These are phyloP conservation scores for Aspergillus hancockii DNA, from an alignment of 495 filamentous ascomycete genomes.

Conservation along the genomic window DNA sequence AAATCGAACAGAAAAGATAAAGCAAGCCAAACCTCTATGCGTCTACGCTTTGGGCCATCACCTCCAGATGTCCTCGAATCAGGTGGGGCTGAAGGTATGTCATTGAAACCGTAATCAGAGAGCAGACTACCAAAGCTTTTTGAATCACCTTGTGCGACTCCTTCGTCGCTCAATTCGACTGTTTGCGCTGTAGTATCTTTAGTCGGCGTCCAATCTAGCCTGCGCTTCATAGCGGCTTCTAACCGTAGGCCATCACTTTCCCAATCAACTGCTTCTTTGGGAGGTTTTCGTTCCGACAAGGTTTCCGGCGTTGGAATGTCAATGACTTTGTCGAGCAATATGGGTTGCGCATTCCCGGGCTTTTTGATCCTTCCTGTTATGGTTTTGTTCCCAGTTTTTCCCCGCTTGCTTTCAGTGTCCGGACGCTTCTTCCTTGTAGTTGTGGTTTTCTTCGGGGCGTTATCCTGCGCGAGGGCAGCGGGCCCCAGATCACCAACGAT, in stretches of 20 bases:
- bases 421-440: constrained; percentile 22
- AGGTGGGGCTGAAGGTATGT: constrained; percentile 10
- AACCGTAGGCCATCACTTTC: constrained; percentile 31
- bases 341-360: constrained; percentile 17
- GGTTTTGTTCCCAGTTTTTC: constrained; percentile 34
- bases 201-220: constrained; percentile 49
- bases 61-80: constrained; percentile 15
- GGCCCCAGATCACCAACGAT: constrained; percentile 1
- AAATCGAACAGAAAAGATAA: not conserved
- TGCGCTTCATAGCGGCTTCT: constrained; percentile 38
- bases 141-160: not conserved
- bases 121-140: constrained; percentile 31
- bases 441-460: constrained; percentile 20
- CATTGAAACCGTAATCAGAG: constrained; percentile 38
- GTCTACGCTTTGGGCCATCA: constrained; percentile 40
- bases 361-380: constrained; percentile 40
- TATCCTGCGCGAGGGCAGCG: constrained; percentile 14
- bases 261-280: constrained; percentile 15
- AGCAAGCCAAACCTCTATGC: constrained; percentile 38
- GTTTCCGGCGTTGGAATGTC: constrained; percentile 2
- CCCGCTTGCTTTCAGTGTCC: constrained; percentile 19
- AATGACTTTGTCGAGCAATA: constrained; percentile 19
- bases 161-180: constrained; percentile 17
- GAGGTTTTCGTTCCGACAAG: not conserved
- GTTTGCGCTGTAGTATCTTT: constrained; percentile 19